A percentile compares a stretch with the other conserved stretches of the same genome.
phyloP scores from a whole-genome alignment of 2,329 filamentous ascomycete species.

The Hymenoscyphus repandus region DNA sequence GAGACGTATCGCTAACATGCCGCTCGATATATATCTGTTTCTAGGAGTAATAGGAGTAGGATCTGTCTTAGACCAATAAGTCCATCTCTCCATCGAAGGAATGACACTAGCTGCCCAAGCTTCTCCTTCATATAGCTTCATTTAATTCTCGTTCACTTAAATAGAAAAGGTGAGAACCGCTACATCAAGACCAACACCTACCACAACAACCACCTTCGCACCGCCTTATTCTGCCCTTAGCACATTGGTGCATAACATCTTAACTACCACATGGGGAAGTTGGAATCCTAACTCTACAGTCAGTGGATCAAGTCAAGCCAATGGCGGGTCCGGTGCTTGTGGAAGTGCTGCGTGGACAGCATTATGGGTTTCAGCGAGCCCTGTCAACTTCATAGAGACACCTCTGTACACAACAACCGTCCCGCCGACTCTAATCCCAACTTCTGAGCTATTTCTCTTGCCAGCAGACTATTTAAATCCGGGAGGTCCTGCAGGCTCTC shows the following conservation, averaged over 20 bases:
- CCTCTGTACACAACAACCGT: slow-evolving; percentile 5
- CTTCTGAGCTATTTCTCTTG: slow-evolving; percentile 4
- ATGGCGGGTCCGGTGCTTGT: neutral
- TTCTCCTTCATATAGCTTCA: no score
- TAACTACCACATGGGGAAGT: slow-evolving; percentile 1
- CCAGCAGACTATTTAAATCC: neutral
- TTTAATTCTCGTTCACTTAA: no score
- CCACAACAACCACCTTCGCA: neutral
- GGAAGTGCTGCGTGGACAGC: slow-evolving; percentile 2
- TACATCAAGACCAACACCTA: slow-evolving; percentile 3
- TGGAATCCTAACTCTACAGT: neutral
- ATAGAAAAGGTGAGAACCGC: no score
- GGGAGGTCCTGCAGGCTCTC: neutral
- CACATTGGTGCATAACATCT: slow-evolving; percentile 2
- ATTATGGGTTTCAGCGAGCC: neutral
- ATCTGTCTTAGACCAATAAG: no score
- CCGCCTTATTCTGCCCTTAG: neutral
- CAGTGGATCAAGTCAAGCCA: neutral
- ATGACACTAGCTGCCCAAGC: no score
- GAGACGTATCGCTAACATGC: no score
- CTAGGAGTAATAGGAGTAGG: no score
- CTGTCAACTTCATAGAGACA: neutral
- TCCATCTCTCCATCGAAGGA: no score
- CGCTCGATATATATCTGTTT: no score
- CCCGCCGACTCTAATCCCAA: slow-evolving; percentile 2